Base-by-base conservation (phyloP, 768 basidiomycete species). In the Cyclocybe aegerita region DNA sequence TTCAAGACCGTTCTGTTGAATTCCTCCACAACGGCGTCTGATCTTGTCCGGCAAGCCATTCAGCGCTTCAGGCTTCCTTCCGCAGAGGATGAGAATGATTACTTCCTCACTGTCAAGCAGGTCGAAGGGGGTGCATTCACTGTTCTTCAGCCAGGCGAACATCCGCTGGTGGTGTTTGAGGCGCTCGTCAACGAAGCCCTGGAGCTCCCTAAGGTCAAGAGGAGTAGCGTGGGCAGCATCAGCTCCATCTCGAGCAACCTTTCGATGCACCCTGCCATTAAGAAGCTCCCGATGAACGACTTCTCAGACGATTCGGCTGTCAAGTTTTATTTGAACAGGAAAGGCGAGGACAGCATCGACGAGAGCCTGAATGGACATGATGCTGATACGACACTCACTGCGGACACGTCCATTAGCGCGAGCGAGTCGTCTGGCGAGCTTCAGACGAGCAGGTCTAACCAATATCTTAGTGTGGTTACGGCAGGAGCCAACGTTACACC, bases 1-100 rank as follows among this genome's bases (percentile, higher is more conserved):
- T 99, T 99, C 80, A 98, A 98, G 74, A 98, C 97, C 5, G 97
- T 96, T 1, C 71, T 98, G 12, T 79, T 98, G 49, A 98, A 95
- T 60, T 74, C 88, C 4, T 85, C 84, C 0, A 98, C 96, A 0
- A 89, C 88, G 0, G 82, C 92, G 0, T 71, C 77, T 0, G 96
- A 97, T 52, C 82, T 99, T 37, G 80, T 98, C 44, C 79, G 82
- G 49, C 97, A 99, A 71, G 92, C 95, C 5, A 86, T 94, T 48
- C 96, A 98, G 66, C 85, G 97, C 6, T 98, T 99, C 83, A 75
- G 91, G 31, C 72, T 98, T 4, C 83, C 88, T 0, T 70, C 77
- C 1, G 81, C 77, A 4, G 84, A 82, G 40, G 71, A 78, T 32
- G 75, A 79, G 49, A 75, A 75, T 44, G 82, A 82, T 12, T 98